phyloP scores from a whole-genome alignment of 2,329 filamentous ascomycete genomes.

The Trichoderma sp. region DNA sequence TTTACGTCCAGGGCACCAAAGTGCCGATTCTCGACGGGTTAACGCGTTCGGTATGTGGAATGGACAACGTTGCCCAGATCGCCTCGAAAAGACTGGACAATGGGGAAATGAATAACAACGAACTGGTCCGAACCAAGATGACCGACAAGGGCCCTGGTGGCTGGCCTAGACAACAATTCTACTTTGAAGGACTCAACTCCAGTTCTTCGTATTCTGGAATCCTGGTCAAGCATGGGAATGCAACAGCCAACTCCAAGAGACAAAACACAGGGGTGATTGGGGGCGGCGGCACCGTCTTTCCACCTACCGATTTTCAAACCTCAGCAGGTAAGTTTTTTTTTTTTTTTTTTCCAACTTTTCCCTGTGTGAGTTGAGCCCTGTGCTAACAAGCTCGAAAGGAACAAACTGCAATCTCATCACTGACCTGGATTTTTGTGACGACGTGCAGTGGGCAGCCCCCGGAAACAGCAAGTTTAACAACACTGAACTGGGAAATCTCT shows the following conservation, averaged over 20 bases:
- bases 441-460: constrained; percentile 88
- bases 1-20: constrained; percentile 69
- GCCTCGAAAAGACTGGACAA: constrained; percentile 49
- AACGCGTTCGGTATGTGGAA: constrained; percentile 76
- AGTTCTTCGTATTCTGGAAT: constrained; percentile 71
- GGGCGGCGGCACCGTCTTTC: constrained; percentile 75
- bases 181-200: constrained; percentile 69
- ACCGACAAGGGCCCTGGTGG: constrained; percentile 63
- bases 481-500: constrained; percentile 63
- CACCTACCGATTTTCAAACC: constrained; percentile 69
- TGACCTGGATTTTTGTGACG: constrained; percentile 82
- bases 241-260: constrained; percentile 43
- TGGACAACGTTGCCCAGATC: constrained; percentile 64
- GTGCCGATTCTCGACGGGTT: constrained; percentile 64
- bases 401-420: constrained; percentile 82
- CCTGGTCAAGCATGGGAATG: constrained; percentile 59
- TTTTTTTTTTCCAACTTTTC: background rate
- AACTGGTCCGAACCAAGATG: constrained; percentile 58
- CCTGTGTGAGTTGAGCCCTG: background rate
- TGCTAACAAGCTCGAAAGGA: constrained; percentile 44
- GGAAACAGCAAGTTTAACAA: constrained; percentile 67
- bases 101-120: constrained; percentile 44
- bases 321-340: constrained; percentile 59
- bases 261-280: constrained; percentile 45
- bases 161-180: constrained; percentile 83